Evolutionary conservation across 148 eudicot species (phyloP), one percentile per base, ranked within the genome.

Genomic region (Cornus suecica): DNA sequence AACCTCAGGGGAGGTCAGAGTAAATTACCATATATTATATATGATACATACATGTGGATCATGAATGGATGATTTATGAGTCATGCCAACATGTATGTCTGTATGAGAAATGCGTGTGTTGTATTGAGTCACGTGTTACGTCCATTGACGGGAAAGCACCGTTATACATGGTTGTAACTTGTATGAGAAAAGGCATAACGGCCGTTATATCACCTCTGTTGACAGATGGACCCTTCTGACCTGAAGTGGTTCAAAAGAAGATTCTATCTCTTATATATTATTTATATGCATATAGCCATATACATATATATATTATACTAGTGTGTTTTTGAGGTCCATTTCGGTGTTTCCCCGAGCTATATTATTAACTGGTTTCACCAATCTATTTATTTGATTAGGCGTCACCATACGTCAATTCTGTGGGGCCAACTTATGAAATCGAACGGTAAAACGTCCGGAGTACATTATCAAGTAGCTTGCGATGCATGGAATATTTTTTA

Each of bases 181-280:
- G 54, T 48, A n/a, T 58, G 25, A 14, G 37, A 20, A 45, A 45
- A 9, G 60, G 34, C n/a, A 22, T 71, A 14, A 70, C 73, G 73
- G 73, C 58, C 58, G 73, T 70, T 16, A 70, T 27, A 42, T 51
- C 23, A 51, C 26, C 73, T 70, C 60, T 51, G 60, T 25, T 70
- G 73, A 48, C 73, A 70, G 73, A 45, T 72, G 48, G 75, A 30
- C 67, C 67, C 29, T 28, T 16, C 29, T 28, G 30, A 15, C 30
- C 31, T 27, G 31, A 64, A 26, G 65, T 72, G 14, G 63, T 72
- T 54, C 51, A 54, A 72, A 54, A 54, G 42, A 56, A 72, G 64
- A 72, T 72, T 72, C 75, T 72, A 48, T 72, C 65, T 72, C 65
- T 52, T 45, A 30, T 48, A 25, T 37, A 37, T 37, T 3, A 3